Base-by-base conservation (phyloP, 2,329 filamentous ascomycete genomes). In the Colletotrichum shisoi region DNA sequence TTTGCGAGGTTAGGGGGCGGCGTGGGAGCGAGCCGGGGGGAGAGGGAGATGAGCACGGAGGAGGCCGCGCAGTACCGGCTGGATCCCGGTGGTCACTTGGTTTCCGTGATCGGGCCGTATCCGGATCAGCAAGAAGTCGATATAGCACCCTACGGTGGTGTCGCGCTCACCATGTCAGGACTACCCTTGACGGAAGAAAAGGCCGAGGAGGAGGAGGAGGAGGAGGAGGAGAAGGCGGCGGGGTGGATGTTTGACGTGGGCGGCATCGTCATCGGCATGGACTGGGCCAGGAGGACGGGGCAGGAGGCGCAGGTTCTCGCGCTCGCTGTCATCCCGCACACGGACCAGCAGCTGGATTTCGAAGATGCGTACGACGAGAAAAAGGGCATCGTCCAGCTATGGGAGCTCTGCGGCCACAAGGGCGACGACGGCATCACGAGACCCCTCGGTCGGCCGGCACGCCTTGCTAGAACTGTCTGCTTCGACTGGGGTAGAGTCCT, bases 171-270 rank as follows among this genome's bases (percentile, higher is more conserved):
- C 2, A 72, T 77, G 8, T 70, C 71, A 0, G 77, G 77, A 0
- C 53, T 79, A 9, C 74, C 76, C 0, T 69, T 76, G 21, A 70
- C 74, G 5, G 67, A 73, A 11, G 71, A 76, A n/a, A 58, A 70
- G 1, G 56, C 65, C 7, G 64, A 70, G 12, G 62, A 68, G 39
- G 62, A 68, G 39, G 74, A 73, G n/a, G 56, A 69, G 34, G 72
- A 70, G 12, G 62, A 68, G 39, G 62, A 68, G 39, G 74, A 73
- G n/a, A 57, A 69, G 34, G 72, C 71, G 70, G 78, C 70, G 74
- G 84, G 84, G 4, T 87, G 84, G 83, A 76, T 87, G 70, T 71
- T 88, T 15, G 83, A 88, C 65, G 78, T 81, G 0, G 85, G 84
- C 12, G 85, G 85, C 57, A 79, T 86, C 15, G 80, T 85, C 4